These are phyloP conservation scores for Rhynchospora tenuis DNA, from an alignment of 176 grass and related monocot genomes.

Conservation along the genomic window DNA sequence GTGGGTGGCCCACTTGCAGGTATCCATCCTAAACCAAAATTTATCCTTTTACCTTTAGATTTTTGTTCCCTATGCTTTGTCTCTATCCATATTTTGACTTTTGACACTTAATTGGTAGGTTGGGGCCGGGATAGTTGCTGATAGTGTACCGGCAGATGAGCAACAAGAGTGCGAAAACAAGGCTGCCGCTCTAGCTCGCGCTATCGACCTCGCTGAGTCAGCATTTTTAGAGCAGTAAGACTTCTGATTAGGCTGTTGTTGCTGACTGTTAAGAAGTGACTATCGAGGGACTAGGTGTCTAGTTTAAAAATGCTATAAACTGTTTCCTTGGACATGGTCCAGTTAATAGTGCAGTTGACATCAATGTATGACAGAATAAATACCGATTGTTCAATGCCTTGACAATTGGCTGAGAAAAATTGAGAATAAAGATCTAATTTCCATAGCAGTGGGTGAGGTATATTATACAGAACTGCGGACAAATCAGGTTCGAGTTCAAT, in stretches of 20 bases:
- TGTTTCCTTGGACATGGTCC: not conserved
- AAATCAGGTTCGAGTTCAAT: too few relatives aligned
- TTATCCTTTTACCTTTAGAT: too few relatives aligned
- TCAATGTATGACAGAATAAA: not conserved
- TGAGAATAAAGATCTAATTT: not conserved
- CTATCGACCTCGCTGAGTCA: constrained; percentile 86
- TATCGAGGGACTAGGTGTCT: not conserved
- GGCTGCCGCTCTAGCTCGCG: constrained; percentile 70
- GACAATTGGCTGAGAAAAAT: not conserved
- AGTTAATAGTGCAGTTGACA: not conserved
- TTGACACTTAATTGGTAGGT: too few relatives aligned
- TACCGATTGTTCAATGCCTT: not conserved
- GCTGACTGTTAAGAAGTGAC: not conserved
- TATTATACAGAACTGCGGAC: not conserved
- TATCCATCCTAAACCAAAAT: too few relatives aligned
- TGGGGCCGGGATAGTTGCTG: too few relatives aligned
- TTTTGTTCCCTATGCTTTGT: too few relatives aligned
- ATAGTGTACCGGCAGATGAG: too few relatives aligned
- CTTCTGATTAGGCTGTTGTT: not conserved
- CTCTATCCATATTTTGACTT: too few relatives aligned
- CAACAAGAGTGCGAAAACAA: constrained; percentile 77
- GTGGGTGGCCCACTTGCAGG: constrained; percentile 79
- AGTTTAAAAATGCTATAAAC: not conserved
- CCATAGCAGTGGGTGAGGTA: not conserved
- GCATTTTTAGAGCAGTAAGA: constrained; percentile 60